Evolutionary conservation across 345 rosid species (phyloP), one percentile per base, ranked within the genome.

Genomic region (Citrus reticulata): DNA sequence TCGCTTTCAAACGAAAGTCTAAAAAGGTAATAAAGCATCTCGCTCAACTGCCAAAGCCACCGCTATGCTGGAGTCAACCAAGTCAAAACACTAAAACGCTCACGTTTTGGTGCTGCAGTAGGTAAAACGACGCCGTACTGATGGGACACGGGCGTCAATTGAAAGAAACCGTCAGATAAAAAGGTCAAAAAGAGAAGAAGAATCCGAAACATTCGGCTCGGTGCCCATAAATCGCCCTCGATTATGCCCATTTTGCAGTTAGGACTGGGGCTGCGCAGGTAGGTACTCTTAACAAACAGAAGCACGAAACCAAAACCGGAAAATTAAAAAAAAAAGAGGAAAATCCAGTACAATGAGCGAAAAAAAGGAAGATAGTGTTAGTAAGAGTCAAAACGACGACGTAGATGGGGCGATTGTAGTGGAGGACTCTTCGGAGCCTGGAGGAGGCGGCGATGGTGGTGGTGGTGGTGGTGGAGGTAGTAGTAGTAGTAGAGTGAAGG

Each of bases 401-500:
- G 75, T 35, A 9, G 77, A 73, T 14, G 51, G 54, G 13, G 74
- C 22, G 8, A 71, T 30, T 34, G 69, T 30, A 16, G 13, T 34
- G 55, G 80, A 77, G 10, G 66, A 59, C 57, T 22, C 58, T 67
- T 27, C 13, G 54, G 40, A 1, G 76, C 61, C 14, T 25, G 40
- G 87, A 67, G 46, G 77, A 81, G 16, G 73, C 20, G 66, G 69
- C 14, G 81, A 70, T 42, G 81, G 30, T 22, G 74, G 62, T 35
- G 46, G 68, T 35, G 46, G 68, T 2, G 62, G 78, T 22, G 78
- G 40, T 77, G 79, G 75, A 0, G 40, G 40, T 7, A 7, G 40
- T 2, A 4, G 80, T 2, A 85, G 75, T 74, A 82, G 89, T 68
- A 93, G 83, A 87, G 93, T 93, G 84, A 91, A 87, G 70, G 93